Evolutionary conservation across 2,329 filamentous ascomycete species (phyloP), one percentile per base, ranked within the genome.

Genomic region (Sclerotinia sclerotiorum): DNA sequence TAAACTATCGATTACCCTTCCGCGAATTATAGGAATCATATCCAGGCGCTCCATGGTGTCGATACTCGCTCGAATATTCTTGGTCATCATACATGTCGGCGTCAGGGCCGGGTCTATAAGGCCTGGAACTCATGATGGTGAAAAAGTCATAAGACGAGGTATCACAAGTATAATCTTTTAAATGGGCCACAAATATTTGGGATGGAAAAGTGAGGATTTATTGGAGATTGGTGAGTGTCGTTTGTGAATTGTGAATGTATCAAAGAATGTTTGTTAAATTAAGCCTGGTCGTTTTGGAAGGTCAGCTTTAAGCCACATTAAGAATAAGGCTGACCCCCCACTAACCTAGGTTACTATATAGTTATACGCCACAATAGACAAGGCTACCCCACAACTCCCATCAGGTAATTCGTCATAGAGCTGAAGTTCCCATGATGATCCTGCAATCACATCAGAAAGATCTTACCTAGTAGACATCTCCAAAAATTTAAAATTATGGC

Each of bases 11-110:
- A 76, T 78, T 78, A 78, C 77, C 77, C 73, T 78, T 74, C 77
- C 76, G 70, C 70, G 72, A 72, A 67, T 73, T 73, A 39, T 76
- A 70, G 69, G 76, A 75, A 64, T 73, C 73, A 69, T 77, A 72
- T 60, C 71, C 69, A 46, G 70, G 66, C 61, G 70, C 72, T 65
- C 68, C 67, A 67, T 69, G 69, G 60, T 71, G 68, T 58, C 71
- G 63, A 56, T 74, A 68, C 42, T 74, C 73, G 51, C 70, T 72
- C 46, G 68, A 61, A 68, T 74, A 72, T 44, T 74, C 69, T 56
- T 81, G 76, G 66, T 82, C 79, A 74, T 84, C 81, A 76, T 80
- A 79, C 83, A 85, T 84, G 70, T 73, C 75, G 71, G 75, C 69
- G 58, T 74, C 74, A 62, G 72, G 68, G 29, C 63, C 55, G n/a